Base-by-base conservation (phyloP, 139 green algal species). In the Tetradesmus lagerheimii region DNA sequence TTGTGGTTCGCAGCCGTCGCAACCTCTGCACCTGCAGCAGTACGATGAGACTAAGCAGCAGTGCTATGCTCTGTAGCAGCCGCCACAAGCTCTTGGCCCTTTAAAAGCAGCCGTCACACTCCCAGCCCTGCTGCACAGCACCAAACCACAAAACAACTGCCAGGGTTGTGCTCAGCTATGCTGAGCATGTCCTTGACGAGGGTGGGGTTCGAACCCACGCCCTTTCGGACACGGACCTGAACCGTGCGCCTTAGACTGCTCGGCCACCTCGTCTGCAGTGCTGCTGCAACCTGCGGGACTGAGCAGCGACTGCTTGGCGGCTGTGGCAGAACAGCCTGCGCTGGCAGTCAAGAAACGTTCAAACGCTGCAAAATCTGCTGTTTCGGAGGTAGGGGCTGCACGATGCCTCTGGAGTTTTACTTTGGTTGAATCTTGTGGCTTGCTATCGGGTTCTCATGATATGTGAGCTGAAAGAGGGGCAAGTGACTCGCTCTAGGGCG, bases 191-290 rank as follows among this genome's bases (percentile, higher is more conserved):
- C 57, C 57, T 71, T 71, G 57, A 71, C 57, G 57, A 71, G 57
- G 57, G 57, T 71, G 57, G 57, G 57, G 57, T 71, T 71, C 57
- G 57, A 71, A 71, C 57, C 57, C 57, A 71, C 57, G 57, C 57
- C 57, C 57, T 71, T 71, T 71, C 57, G 57, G 57, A 71, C 57
- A 71, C 57, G 57, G 57, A 71, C 57, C 57, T 71, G 57, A 71
- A 71, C 57, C 57, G 57, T 71, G 57, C 57, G 57, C 57, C 57
- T 71, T 71, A 71, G 57, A 71, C 57, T 23, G 20, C 57, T 71
- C 57, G 57, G 57, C 57, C 57, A 71, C 57, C 57, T 71, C 57
- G 57, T 71, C 57, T 71, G 57, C 57, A 71, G 57, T n/a, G 23
- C 57, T 31, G 57, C 57, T 31, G 23, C 57, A 71, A n/a, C 57